Percentiles rank a stretch among this genome's conserved stretches.
Evolutionary conservation across 257 asterid species (phyloP).

Genomic region (Echites panduratus): DNA sequence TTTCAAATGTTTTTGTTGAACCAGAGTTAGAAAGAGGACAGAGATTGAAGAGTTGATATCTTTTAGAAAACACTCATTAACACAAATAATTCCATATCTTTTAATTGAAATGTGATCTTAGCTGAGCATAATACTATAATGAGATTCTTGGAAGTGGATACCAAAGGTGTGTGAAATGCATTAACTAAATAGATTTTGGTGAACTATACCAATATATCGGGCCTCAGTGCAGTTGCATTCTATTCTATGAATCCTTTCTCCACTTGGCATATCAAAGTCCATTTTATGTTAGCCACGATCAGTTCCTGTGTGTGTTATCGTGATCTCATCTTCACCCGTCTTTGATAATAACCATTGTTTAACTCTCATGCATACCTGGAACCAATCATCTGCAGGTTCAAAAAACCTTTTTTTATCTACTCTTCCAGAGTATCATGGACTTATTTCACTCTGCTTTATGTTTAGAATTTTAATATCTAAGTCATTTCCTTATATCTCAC

Average conservation of each 20-base stretch:
- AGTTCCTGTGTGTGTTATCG: not conserved
- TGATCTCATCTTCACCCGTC: not conserved
- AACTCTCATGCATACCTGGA: not conserved
- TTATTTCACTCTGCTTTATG: not conserved
- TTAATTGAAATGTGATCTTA: not conserved
- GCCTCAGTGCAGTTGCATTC: not conserved
- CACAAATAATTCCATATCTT: not conserved
- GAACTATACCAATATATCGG: not conserved
- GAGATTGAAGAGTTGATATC: not conserved
- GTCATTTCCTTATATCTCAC: slow-evolving; percentile 8
- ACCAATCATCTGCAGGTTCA: not conserved
- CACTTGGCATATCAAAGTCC: not conserved
- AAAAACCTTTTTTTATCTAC: not conserved
- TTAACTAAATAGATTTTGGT: not conserved
- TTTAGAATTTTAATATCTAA: not conserved
- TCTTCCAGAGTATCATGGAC: not conserved
- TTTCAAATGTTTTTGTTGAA: not conserved
- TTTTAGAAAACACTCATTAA: not conserved
- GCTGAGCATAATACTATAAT: not conserved
- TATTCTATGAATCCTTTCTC: not conserved
- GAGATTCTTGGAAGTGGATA: not conserved
- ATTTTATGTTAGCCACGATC: not conserved
- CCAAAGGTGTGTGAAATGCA: not conserved
- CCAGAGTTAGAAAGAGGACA: too few species aligned
- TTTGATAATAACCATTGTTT: not conserved